Conservation (phyloP, 75 land plant genomes). For the Selaginella tamariscina region DNA sequence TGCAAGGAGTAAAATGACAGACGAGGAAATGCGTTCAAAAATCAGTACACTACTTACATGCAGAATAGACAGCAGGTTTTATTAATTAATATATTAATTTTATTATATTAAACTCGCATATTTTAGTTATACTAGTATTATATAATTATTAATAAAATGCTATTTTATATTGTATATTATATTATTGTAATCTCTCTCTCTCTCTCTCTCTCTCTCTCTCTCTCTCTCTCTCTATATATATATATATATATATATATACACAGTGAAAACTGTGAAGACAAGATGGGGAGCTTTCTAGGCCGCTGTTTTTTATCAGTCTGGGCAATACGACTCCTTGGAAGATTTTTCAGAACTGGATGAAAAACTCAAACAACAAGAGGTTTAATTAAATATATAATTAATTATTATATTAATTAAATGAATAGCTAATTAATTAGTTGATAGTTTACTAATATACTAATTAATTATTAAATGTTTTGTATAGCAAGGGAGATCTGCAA, state of each 20-base stretch:
- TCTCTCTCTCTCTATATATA: too few species aligned
- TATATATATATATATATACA: too few species aligned
- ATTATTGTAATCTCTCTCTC: too few species aligned
- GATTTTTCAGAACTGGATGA: slow-evolving; percentile 44
- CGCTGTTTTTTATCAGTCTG: slow-evolving; percentile 39
- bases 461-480: not conserved
- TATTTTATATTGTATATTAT: not conserved
- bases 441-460: not conserved
- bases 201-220: not conserved
- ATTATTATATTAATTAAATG: too few species aligned
- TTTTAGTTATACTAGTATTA: not conserved
- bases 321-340: slow-evolving; percentile 41
- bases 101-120: not conserved
- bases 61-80: slow-evolving; percentile 55
- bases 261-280: slow-evolving; percentile 61
- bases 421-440: not conserved
- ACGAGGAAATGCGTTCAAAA: slow-evolving; percentile 42
- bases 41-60: slow-evolving; percentile 51
- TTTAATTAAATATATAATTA: too few species aligned
- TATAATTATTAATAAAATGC: not conserved
- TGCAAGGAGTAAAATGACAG: slow-evolving; percentile 46
- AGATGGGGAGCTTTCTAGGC: slow-evolving; percentile 42
- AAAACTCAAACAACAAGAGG: slow-evolving; percentile 44
- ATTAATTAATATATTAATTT: not conserved
- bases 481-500: slow-evolving; percentile 18